phyloP scores from a whole-genome alignment of 2,329 filamentous ascomycete species.

The Daldinia sp. region DNA sequence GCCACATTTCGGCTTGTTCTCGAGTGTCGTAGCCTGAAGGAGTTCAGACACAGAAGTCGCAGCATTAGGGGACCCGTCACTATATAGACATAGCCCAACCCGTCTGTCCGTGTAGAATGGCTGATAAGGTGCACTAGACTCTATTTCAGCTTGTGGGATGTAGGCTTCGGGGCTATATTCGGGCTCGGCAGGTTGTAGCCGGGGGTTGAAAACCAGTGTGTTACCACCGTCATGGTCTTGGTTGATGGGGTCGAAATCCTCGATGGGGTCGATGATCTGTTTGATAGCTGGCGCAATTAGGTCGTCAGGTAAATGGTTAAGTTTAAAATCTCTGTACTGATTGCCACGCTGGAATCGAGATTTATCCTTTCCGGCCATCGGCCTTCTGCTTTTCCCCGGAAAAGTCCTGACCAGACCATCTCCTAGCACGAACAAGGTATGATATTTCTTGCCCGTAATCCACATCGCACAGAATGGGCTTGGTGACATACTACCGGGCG shows the following conservation, averaged over 20 bases:
- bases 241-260: constrained; percentile 62
- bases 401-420: constrained; percentile 73
- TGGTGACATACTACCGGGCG: constrained; percentile 59
- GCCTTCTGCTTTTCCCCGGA: constrained; percentile 63
- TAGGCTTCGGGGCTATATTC: constrained; percentile 65
- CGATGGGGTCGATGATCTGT: constrained; percentile 64
- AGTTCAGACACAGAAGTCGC: constrained; percentile 51
- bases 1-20: constrained; percentile 52
- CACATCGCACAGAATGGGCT: constrained; percentile 70
- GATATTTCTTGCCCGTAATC: constrained; percentile 68
- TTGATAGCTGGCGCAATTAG: constrained; percentile 64
- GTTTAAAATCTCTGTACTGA: constrained; percentile 71
- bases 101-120: constrained; percentile 93
- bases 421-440: constrained; percentile 70
- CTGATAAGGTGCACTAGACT: constrained; percentile 94
- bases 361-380: constrained; percentile 62
- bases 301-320: constrained; percentile 70
- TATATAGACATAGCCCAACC: constrained; percentile 78
- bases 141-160: constrained; percentile 84
- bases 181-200: constrained; percentile 49
- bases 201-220: constrained; percentile 60
- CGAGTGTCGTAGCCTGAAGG: constrained; percentile 53
- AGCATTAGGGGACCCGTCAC: constrained; percentile 39
- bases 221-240: constrained; percentile 63
- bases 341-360: constrained; percentile 62